Evolutionary conservation across 208 protist species (phyloP).

Genomic region (Angomonas deanei): DNA sequence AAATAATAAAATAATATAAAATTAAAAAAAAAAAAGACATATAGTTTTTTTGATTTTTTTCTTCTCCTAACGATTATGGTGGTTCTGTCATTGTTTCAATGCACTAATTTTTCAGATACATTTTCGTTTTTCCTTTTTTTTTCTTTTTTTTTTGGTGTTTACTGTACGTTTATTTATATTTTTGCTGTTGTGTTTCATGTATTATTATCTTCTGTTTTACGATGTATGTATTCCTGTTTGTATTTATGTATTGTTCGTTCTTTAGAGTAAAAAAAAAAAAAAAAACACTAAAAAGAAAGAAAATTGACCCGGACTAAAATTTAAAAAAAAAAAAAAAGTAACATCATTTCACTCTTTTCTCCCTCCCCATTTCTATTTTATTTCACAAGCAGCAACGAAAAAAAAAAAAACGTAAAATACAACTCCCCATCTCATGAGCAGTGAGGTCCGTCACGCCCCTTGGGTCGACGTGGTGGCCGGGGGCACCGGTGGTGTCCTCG

Average conservation of each 20-base stretch:
- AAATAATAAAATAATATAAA: background rate
- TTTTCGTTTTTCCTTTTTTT: background rate
- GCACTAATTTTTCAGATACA: background rate
- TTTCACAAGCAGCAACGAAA: background rate
- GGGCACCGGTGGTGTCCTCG: conserved; percentile 58
- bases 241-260: background rate
- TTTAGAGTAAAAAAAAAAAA: conserved; percentile 2
- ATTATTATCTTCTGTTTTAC: background rate
- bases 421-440: conserved; percentile 12
- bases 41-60: conserved; percentile 4
- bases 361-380: background rate
- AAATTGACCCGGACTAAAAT: background rate
- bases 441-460: conserved; percentile 65
- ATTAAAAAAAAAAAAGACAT: background rate
- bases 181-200: background rate
- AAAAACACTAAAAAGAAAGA: conserved; percentile 3
- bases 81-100: background rate
- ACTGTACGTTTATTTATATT: background rate
- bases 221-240: conserved; percentile 1
- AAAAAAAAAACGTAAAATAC: conserved; percentile 2
- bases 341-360: background rate
- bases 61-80: background rate
- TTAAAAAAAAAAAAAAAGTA: background rate
- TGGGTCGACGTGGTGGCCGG: conserved; percentile 82
- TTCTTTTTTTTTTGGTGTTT: conserved; percentile 5